Conservation (phyloP, 2,329 filamentous ascomycete genomes). For the Fragosphaeria purpurea region DNA sequence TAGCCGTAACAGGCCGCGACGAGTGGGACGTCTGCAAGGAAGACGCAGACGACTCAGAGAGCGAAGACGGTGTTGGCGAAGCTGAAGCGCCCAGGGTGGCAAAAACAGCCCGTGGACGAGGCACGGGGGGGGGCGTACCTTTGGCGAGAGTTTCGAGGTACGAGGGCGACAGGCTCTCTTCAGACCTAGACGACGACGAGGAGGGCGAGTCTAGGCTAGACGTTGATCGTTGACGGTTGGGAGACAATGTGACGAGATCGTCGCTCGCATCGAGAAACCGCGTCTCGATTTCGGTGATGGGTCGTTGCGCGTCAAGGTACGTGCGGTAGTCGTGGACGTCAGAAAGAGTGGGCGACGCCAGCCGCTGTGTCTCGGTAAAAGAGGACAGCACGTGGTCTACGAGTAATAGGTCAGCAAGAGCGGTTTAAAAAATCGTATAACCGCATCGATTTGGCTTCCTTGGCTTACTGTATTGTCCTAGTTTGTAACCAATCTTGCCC, state of each 20-base stretch:
- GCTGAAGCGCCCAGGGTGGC: not conserved
- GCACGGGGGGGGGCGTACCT: constrained; percentile 17
- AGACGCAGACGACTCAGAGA: not conserved
- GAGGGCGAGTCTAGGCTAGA: not conserved
- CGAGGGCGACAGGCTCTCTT: not conserved
- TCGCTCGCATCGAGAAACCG: constrained; percentile 45
- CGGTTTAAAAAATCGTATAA: too few species aligned
- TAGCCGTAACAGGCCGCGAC: not conserved
- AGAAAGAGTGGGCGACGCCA: constrained; percentile 34
- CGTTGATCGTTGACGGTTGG: not conserved
- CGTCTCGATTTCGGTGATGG: constrained; percentile 47
- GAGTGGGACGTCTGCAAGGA: not conserved
- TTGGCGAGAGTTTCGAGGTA: constrained; percentile 9
- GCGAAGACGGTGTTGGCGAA: constrained; percentile 3
- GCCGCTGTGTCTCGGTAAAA: constrained; percentile 41
- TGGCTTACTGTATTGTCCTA: constrained; percentile 53
- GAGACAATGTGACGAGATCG: constrained; percentile 41
- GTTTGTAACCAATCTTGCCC: constrained; percentile 53
- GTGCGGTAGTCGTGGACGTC: constrained; percentile 38
- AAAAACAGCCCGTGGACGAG: constrained; percentile 12
- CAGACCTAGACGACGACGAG: not conserved
- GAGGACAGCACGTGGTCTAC: constrained; percentile 50
- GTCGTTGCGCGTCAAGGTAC: constrained; percentile 42
- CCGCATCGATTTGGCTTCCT: too few species aligned
- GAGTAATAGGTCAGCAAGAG: not conserved